Base-by-base conservation (phyloP, 345 rosid species). In the Moricandia arvensis region DNA sequence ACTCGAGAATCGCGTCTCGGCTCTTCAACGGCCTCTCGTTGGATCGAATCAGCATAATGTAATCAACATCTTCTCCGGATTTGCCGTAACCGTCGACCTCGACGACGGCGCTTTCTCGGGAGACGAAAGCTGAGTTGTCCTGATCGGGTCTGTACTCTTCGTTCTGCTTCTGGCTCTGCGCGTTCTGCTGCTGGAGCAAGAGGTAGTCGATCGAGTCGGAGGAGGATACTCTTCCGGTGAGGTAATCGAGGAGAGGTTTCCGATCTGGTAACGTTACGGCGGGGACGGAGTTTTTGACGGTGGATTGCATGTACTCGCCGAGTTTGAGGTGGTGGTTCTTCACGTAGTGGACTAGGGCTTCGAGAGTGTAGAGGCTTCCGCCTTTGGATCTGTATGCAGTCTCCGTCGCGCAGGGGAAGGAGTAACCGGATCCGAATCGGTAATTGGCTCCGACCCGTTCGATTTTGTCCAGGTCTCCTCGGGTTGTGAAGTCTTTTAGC, bases 341-440 rank as follows among this genome's bases (percentile, higher is more conserved):
- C 76, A 90, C 80, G 75, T 74, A 91, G 85, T 81, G 87, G 3
- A 90, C 78, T 0, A 94, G 82, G 37, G 97, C 86, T 45, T 94
- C 96, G 1, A 90, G 84, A 0, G 93, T 94, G 88, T 90, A 95
- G 80, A 90, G 90, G 54, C 16, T 84, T n/a, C 97, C 96, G 7
- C 86, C 84, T 75, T 90, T 89, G 30, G 96, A 91, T n/a, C 96
- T 86, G 80, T 88, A 92, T 2, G 97, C 91, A 9, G 98, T 89
- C 59, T 89, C 89, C 69, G 77, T 81, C 69, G 86, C 43, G 80
- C 85, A 81, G 2, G 94, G 89, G 65, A 86, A 91, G 66, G 87
- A 51, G 78, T 89, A 89, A 30, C 81, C 95, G 55, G 80, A n/a
- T 58, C 88, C 93, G 86, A 91, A 89, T 17, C 85, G 84, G 83